Evolutionary conservation across 2,329 filamentous ascomycete species (phyloP), one percentile per base, ranked within the genome.

Genomic region (Fusarium torulosum): DNA sequence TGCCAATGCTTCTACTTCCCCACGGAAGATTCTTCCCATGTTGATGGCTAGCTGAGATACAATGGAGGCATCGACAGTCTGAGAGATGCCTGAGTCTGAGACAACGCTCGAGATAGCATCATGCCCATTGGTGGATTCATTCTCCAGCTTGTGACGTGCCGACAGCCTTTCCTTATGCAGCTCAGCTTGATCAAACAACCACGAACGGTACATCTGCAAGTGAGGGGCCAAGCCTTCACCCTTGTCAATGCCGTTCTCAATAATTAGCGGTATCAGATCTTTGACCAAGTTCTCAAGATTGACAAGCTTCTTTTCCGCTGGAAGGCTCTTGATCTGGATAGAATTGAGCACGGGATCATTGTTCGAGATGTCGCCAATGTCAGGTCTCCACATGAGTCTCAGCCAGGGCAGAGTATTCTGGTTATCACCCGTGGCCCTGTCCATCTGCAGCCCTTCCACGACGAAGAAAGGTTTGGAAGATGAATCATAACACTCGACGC

Each of bases 51-150:
- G 56, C 27, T 68, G 69, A 20, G 69, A 71, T 33, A 68, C 69
- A 17, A 72, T 71, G 20, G 69, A 60, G 15, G 69, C 69, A 38
- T 71, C 69, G 13, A 71, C 69, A 33, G 69, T 71, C 41, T 72
- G 19, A 25, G 69, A 55, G 13, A 71, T 71, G 2, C 56, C 66
- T 0, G 69, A 71, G 37, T 49, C 67, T 13, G 63, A 61, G 20
- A 72, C 69, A 15, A 72, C 54, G 6, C 59, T 63, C 14, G 20
- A 23, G 1, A 70, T 71, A 9, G 60, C 55, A 13, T 31, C 53
- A 25, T 57, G 41, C 8, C 20, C 19, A 41, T 54, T 61, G 6
- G 33, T 17, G 11, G 53, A 51, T 10, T 56, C 64, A 33, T 71
- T 66, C 37, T 53, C 19, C 8, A 42, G 53, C 17, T 63, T 40